A percentile compares a stretch with the other conserved stretches of the same genome.
These are phyloP conservation scores for Trichoderma asperellum DNA, from an alignment of 2,329 filamentous ascomycete genomes.

Conservation along the genomic window DNA sequence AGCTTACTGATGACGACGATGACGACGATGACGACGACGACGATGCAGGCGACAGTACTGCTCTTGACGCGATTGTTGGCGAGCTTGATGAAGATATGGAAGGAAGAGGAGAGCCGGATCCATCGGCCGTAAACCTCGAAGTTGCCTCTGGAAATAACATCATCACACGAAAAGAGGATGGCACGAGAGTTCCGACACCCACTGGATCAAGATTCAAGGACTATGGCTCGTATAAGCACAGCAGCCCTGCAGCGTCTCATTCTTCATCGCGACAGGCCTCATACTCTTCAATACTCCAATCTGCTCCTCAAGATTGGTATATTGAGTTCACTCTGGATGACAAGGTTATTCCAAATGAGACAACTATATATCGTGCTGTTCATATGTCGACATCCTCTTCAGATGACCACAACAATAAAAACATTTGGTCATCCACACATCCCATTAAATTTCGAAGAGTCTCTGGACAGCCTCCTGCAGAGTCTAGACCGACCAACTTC, in stretches of 20 bases:
- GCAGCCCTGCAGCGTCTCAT: constrained; percentile 54
- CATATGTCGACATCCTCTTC: constrained; percentile 61
- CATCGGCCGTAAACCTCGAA: constrained; percentile 89
- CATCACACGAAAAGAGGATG: constrained; percentile 89
- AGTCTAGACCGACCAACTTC: constrained; percentile 64
- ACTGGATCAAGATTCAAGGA: constrained; percentile 57
- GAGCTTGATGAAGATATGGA: constrained; percentile 86
- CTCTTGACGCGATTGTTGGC: constrained; percentile 86
- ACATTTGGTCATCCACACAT: constrained; percentile 88
- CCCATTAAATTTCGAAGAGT: constrained; percentile 91
- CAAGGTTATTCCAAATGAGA: constrained; percentile 84
- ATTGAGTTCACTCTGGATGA: constrained; percentile 91
- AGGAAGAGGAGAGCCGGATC: constrained; percentile 65
- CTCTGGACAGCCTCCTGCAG: constrained; percentile 76
- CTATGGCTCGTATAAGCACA: constrained; percentile 48
- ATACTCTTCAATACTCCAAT: constrained; percentile 81
- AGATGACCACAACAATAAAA: constrained; percentile 71
- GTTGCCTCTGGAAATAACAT: constrained; percentile 84
- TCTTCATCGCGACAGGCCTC: constrained; percentile 71
- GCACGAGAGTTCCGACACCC: constrained; percentile 82
- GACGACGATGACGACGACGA: constrained; percentile 75
- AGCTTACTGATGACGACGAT: constrained; percentile 74
- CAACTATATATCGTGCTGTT: constrained; percentile 93
- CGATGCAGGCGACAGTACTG: constrained; percentile 64
- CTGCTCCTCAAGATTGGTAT: constrained; percentile 90